Conservation (phyloP, 2,329 filamentous ascomycete species). For the Stachybotrys chlorohalonatus region DNA sequence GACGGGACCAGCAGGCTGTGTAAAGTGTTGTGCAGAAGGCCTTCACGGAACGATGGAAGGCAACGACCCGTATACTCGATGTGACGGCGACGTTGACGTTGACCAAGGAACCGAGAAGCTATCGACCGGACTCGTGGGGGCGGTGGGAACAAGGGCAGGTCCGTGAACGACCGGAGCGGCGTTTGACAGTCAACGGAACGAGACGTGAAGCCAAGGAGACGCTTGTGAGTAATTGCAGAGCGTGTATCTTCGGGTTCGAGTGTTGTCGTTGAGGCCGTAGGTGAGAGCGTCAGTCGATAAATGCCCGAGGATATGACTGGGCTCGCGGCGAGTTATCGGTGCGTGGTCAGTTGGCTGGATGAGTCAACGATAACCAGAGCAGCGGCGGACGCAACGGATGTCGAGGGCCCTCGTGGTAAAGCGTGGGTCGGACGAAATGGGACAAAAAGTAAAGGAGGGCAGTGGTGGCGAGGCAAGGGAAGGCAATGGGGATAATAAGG, state of each 20-base stretch:
- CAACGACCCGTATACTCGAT: not conserved
- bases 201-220: not conserved
- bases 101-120: not conserved
- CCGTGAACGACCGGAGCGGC: not conserved
- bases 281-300: slow-evolving; percentile 1
- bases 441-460: slow-evolving; percentile 24
- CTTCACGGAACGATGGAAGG: too few species aligned
- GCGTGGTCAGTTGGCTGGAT: slow-evolving; percentile 4
- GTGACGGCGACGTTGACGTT: not conserved
- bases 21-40: too few species aligned
- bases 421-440: slow-evolving; percentile 7
- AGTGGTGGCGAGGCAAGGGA: slow-evolving; percentile 21
- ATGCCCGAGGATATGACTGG: not conserved
- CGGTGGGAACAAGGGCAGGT: not conserved
- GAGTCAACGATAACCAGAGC: slow-evolving; percentile 7
- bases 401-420: not conserved
- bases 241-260: not conserved
- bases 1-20: not conserved
- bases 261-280: slow-evolving; percentile 5
- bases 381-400: not conserved
- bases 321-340: not conserved
- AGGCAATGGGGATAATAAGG: slow-evolving; percentile 20
- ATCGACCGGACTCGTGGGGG: too few species aligned
- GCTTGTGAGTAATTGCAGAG: not conserved
- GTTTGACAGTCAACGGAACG: not conserved